Base-by-base conservation (phyloP, 305 asterid genomes). In the Fraxinus albicans region DNA sequence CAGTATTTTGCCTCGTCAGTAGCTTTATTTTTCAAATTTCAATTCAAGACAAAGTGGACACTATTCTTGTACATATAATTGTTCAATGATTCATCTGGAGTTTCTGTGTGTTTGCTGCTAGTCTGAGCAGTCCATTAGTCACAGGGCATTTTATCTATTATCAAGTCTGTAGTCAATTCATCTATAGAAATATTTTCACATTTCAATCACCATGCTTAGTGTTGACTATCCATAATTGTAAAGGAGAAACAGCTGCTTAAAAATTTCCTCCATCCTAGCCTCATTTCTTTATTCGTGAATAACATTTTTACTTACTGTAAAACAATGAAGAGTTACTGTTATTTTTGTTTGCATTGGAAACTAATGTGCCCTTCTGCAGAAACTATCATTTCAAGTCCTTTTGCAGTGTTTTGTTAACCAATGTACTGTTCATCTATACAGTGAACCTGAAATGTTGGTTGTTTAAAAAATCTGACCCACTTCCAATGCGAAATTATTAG, bases 401-500 rank as follows among this genome's bases (percentile, higher is more conserved):
- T 55, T 72, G 36, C 73, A 75, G 23, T 31, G 79, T 81, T 77
- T 29, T 31, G 79, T 81, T 77, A 10, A 50, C 29, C 77, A 19
- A 8, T 17, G 70, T 70, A 80, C 50, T 78, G 70, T 78, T 33
- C 31, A 21, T 53, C 29, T 7, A 6, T 72, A 72, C 29, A 19
- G 17, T 84, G 77, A 44, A 76, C 53, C 47, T 31, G 79, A 31
- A 65, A 73, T 36, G 79, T 81, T 79, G 60, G 60, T 72, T 36
- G 33, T 55, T 78, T 78, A 77, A 87, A 75, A 42, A 63, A 44
- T 83, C 84, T 84, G 79, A 83, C 69, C 55, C 60, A 79, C 67
- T 58, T 80, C 78, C 75, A 21, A 73, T 84, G 19, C 78, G 79
- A 76, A 83, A 80, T 79, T 81, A 90, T 82, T 93, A 96, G 99